Evolutionary conservation across 148 eudicot genomes (phyloP).

Genomic region (Silene conica): DNA sequence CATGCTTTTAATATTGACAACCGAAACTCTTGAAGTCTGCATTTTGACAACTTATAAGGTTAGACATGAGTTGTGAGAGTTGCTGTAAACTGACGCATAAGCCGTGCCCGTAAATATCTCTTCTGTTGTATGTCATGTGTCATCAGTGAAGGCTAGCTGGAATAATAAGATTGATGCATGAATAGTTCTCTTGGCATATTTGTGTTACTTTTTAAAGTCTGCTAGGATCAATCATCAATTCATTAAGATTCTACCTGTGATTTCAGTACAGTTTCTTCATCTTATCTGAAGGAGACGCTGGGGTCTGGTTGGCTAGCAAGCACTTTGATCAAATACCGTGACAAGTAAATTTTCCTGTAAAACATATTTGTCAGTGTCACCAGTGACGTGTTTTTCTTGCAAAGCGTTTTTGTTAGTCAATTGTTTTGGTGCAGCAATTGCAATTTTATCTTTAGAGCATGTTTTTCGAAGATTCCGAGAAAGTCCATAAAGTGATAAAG

Average conservation of each 20-base stretch:
- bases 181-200: not conserved
- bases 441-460: not conserved
- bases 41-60: not conserved
- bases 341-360: constrained; percentile 50
- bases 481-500: not conserved
- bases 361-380: not conserved
- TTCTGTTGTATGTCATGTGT: not conserved
- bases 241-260: constrained; percentile 15
- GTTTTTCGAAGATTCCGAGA: not conserved
- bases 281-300: constrained; percentile 78
- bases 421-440: not conserved
- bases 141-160: not conserved
- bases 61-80: not conserved
- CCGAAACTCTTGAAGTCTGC: not conserved
- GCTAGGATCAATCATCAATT: constrained; percentile 1
- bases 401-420: not conserved
- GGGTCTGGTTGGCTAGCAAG: constrained; percentile 84
- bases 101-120: not conserved
- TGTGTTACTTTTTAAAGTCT: not conserved
- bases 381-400: constrained; percentile 17
- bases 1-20: not conserved
- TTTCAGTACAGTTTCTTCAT: constrained; percentile 89
- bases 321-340: constrained; percentile 55
- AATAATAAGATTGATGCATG: constrained; percentile 1
- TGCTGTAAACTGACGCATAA: not conserved